A percentile compares a stretch with the other conserved stretches of the same genome.
Conservation (phyloP, 495 filamentous ascomycete genomes). For the Aspergillus incahuasiensis region DNA sequence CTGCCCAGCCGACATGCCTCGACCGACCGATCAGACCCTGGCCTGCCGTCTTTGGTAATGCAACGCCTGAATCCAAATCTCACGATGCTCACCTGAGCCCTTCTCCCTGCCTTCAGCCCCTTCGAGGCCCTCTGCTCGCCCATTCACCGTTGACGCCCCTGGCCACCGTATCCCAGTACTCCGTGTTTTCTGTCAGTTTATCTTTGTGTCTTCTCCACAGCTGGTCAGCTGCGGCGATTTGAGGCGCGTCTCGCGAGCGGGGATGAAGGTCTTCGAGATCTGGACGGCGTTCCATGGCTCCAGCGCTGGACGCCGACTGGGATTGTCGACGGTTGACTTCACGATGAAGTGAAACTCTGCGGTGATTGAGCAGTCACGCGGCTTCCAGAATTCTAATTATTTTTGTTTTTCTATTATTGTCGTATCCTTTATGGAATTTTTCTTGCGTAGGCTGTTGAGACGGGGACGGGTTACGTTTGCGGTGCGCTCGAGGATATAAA, state of each 20-base stretch:
- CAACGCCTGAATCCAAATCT: not conserved
- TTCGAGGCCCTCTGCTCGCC: not conserved
- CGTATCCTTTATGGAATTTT: not conserved
- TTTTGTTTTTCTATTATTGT: not conserved
- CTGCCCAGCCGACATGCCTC: not conserved
- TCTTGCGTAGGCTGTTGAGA: not conserved
- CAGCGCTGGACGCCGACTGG: not conserved
- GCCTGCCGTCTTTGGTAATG: not conserved
- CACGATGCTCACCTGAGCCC: slow-evolving; percentile 5
- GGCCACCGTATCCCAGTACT: not conserved
- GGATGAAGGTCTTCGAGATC: not conserved
- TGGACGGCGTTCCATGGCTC: not conserved
- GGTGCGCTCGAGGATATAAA: slow-evolving; percentile 1
- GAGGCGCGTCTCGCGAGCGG: not conserved
- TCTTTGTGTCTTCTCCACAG: not conserved
- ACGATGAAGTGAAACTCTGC: not conserved
- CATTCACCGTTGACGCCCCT: not conserved
- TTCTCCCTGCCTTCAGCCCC: not conserved
- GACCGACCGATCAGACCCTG: slow-evolving; percentile 5
- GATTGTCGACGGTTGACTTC: slow-evolving; percentile 1
- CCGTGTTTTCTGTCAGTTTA: not conserved
- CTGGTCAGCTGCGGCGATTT: not conserved
- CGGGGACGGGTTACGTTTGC: slow-evolving; percentile 1
- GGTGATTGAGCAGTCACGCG: not conserved
- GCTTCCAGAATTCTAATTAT: not conserved